phyloP scores from a whole-genome alignment of 2,329 filamentous ascomycete genomes.

The Aspergillus caelatus region DNA sequence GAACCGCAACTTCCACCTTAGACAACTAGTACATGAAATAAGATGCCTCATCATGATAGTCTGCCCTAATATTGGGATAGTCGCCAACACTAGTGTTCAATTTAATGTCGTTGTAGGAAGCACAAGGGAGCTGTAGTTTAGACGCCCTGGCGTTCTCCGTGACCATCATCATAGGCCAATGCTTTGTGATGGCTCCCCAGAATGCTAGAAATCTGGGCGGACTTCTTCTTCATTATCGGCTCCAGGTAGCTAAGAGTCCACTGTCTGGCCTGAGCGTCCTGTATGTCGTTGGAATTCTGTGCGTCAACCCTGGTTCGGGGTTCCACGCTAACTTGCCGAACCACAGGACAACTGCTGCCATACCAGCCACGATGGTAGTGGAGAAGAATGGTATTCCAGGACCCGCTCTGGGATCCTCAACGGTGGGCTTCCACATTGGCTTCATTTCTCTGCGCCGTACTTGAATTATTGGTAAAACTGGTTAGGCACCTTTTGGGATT shows the following conservation, averaged over 20 bases:
- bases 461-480: no score
- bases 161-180: not conserved
- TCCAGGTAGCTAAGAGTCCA: not conserved
- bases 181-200: not conserved
- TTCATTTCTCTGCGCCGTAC: no score
- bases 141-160: not conserved
- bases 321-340: not conserved
- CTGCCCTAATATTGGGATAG: not conserved
- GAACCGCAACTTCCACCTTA: no score
- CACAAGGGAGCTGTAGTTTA: not conserved
- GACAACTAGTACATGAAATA: not conserved
- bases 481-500: no score
- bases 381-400: not conserved
- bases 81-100: not conserved
- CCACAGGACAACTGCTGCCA: not conserved
- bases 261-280: not conserved
- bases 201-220: not conserved
- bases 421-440: not conserved
- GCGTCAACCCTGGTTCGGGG: not conserved
- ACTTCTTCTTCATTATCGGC: no score
- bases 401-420: not conserved
- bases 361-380: not conserved
- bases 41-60: not conserved
- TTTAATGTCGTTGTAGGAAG: rapidly evolving
- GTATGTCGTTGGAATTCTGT: not conserved